Percentiles rank a stretch among this genome's conserved stretches.
phyloP scores from a whole-genome alignment of 192 early-diverging fungal genomes.

The Funneliformis geosporum region DNA sequence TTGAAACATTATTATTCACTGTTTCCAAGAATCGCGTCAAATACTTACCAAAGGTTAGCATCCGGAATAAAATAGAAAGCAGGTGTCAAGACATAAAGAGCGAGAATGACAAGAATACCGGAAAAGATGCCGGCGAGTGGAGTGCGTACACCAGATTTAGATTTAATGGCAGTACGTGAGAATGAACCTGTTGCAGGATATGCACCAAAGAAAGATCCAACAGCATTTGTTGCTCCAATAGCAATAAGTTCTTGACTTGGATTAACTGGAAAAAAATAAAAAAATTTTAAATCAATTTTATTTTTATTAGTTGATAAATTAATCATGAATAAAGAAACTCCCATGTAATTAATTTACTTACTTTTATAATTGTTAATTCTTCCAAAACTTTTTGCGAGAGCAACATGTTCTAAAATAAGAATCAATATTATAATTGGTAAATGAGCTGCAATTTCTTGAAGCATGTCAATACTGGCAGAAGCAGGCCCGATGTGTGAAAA shows the following conservation, averaged over 20 bases:
- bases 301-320: too few species aligned
- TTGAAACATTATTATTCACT: too few species aligned
- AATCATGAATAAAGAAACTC: background rate
- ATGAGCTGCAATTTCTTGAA: background rate
- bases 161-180: conserved; percentile 90
- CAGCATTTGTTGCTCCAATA: conserved; percentile 83
- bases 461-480: background rate
- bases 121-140: conserved; percentile 81
- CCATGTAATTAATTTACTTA: conserved; percentile 35
- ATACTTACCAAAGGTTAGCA: conserved; percentile 60
- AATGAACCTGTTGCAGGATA: conserved; percentile 93
- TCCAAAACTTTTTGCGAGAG: conserved; percentile 86
- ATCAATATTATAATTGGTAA: conserved; percentile 67
- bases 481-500: conserved; percentile 66
- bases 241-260: conserved; percentile 90
- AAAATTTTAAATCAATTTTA: background rate
- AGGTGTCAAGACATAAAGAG: conserved; percentile 79
- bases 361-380: conserved; percentile 81
- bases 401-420: conserved; percentile 87
- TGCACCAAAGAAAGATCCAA: conserved; percentile 84
- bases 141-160: conserved; percentile 81
- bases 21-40: background rate
- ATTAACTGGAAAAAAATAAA: conserved; percentile 35
- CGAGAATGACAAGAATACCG: conserved; percentile 76
- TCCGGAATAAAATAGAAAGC: conserved; percentile 85